Base-by-base conservation (phyloP, 495 filamentous ascomycete genomes). In the Penicillium soppii region DNA sequence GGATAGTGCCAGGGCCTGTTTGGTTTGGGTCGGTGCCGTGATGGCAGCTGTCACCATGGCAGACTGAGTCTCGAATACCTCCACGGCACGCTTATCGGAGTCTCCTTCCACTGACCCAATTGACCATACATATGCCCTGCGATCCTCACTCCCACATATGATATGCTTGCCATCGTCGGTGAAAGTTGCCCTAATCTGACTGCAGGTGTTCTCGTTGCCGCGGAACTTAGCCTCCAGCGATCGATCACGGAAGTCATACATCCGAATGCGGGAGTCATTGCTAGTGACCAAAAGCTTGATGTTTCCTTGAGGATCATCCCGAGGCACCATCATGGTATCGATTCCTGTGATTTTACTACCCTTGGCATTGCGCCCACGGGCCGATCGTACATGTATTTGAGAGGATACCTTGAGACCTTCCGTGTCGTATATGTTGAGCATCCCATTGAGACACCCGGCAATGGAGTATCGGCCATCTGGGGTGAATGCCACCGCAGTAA, bases 281-380 rank as follows among this genome's bases (percentile, higher is more conserved):
- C 91, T 97, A 0, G 91, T 95, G 45, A 99, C 84, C 12, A 99
- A 73, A 19, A 99, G 65, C 61, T 94, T 95, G 32, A 91, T 79
- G 30, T 92, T 89, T 0, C 84, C 85, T 10, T 83, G 82, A n/a
- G 73, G 72, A 55, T 82, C 77, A 36, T 77, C 77, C 5, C 76
- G 71, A 6, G 87, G 87, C 36, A 82, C 72, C 21, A 65, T 68
- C 52, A 87, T 87, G 0, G 92, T 86, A 57, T 95, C 85, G 37
- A 99, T 95, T 20, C 91, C 91, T 0, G 94, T 97, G 58, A 99
- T 95, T 69, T 97, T 98, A 69, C 90, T 96, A 7, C 94, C 92
- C 67, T 94, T 96, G 1, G 92, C 89, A 58, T 97, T 97, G 61
- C 89, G 89, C 1, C 94, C 95, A 23, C 90, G 83, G 12, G 90